Conservation (phyloP, 306 rosid genomes). For the Castanea sativa region DNA sequence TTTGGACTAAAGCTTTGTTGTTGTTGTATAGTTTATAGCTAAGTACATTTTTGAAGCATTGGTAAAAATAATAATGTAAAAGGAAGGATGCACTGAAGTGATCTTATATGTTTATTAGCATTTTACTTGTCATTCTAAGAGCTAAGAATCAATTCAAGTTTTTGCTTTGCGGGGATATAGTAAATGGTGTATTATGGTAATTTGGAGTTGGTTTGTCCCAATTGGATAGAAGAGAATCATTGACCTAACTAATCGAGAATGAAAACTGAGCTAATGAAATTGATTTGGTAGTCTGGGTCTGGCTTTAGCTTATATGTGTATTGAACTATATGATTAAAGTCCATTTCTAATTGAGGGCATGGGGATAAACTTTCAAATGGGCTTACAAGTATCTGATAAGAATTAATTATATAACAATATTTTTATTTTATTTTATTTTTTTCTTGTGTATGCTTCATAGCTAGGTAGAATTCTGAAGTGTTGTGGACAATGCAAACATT, state of each 20-base stretch:
- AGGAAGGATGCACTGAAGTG: no score
- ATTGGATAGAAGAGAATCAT: no score
- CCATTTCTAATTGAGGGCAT: not conserved
- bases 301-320: not conserved
- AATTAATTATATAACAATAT: not conserved
- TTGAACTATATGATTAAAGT: not conserved
- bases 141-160: not conserved
- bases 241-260: not conserved
- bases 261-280: not conserved
- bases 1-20: no score
- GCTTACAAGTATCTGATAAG: not conserved
- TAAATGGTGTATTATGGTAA: not conserved
- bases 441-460: not conserved
- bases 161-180: not conserved
- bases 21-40: no score
- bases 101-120: not conserved
- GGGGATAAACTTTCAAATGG: not conserved
- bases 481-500: not conserved
- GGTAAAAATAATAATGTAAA: not conserved
- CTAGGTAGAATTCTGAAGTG: not conserved
- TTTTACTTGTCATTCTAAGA: not conserved
- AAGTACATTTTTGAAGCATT: not conserved
- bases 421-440: not conserved
- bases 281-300: no score
- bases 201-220: not conserved